phyloP scores from a whole-genome alignment of 371 early-diverging fungal species.

The Mycotypha africana region DNA sequence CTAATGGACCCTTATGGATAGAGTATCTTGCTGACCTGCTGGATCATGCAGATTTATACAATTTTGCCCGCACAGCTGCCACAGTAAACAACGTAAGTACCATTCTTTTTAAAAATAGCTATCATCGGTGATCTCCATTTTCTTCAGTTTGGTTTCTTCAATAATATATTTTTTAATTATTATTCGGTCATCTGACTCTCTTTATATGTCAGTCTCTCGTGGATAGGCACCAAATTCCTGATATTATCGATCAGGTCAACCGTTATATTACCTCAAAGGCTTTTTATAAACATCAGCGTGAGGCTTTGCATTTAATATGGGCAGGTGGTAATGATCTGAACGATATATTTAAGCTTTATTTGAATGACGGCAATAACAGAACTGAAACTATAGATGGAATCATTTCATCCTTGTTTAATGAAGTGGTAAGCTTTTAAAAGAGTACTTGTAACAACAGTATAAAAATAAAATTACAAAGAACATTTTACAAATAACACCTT shows the following conservation, averaged over 20 bases:
- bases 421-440: not conserved
- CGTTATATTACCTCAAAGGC: not conserved
- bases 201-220: too few species aligned
- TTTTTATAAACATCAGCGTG: not conserved
- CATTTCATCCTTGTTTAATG: not conserved
- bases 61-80: constrained; percentile 15
- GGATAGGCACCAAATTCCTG: too few species aligned
- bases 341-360: constrained; percentile 1
- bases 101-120: not conserved
- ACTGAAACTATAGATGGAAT: not conserved
- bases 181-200: too few species aligned
- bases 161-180: too few species aligned
- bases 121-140: not conserved
- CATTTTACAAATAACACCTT: too few species aligned
- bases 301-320: constrained; percentile 7
- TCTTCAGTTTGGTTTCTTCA: too few species aligned
- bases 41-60: not conserved
- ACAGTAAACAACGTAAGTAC: constrained; percentile 13
- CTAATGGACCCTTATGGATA: constrained; percentile 11
- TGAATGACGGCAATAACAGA: not conserved
- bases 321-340: constrained; percentile 14
- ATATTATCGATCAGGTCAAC: constrained; percentile 1
- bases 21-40: constrained; percentile 3
- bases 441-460: not conserved
- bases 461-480: too few species aligned